Conservation (phyloP, 805 yeast genomes). For the Starmera dryadoides region DNA sequence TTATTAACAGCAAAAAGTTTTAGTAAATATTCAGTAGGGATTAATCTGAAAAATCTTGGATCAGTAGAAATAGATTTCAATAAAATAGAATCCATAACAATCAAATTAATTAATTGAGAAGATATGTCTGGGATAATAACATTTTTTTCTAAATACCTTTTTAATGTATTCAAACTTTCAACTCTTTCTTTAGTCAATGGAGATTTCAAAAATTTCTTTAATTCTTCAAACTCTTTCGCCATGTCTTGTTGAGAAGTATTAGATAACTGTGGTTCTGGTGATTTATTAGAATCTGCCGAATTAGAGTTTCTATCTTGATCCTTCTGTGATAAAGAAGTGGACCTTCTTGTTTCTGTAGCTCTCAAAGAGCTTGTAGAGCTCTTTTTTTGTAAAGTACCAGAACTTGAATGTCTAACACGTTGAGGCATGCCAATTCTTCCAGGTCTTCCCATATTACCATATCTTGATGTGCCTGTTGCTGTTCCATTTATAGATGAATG, state of each 20-base stretch:
- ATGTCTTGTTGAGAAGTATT: too few species aligned
- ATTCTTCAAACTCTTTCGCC: constrained; percentile 1
- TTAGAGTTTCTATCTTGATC: neutral
- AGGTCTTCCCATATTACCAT: constrained; percentile 16
- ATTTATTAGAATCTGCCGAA: neutral
- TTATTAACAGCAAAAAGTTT: constrained; percentile 26
- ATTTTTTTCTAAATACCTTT: constrained; percentile 1
- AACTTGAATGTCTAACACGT: constrained; percentile 14
- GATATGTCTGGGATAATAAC: constrained; percentile 9
- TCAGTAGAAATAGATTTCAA: constrained; percentile 22
- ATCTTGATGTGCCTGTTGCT: neutral
- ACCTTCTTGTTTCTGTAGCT: constrained; percentile 3
- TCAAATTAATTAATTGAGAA: constrained; percentile 12
- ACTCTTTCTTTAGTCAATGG: constrained; percentile 17
- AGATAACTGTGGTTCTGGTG: too few species aligned
- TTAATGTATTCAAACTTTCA: constrained; percentile 14
- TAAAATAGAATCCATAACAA: constrained; percentile 20
- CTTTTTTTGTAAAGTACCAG: constrained; percentile 10
- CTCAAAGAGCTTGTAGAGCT: constrained; percentile 11
- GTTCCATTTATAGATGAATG: neutral
- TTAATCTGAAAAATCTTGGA: constrained; percentile 18
- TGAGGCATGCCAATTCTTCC: constrained; percentile 16
- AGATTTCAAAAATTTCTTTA: constrained; percentile 12
- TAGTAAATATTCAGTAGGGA: constrained; percentile 21
- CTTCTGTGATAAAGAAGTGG: neutral